Percentiles rank a stretch among this genome's conserved stretches.
These are phyloP conservation scores for Groenewaldozyma auringiensis DNA, from an alignment of 1,139 yeast species.

Conservation along the genomic window DNA sequence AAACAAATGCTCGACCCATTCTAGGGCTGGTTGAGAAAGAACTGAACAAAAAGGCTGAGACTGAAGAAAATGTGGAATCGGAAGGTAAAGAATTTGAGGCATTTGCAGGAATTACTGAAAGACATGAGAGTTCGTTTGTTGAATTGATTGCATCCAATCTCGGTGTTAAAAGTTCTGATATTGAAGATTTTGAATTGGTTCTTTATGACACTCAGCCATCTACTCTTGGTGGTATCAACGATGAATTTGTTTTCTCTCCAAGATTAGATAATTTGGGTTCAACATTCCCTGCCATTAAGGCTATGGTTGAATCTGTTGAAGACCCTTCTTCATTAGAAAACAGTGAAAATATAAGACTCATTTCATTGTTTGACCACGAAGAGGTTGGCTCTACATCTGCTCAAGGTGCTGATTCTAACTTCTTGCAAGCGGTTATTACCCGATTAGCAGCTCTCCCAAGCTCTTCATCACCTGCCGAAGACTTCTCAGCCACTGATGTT, in stretches of 20 bases:
- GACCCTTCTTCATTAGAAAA: constrained; percentile 32
- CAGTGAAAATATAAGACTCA: constrained; percentile 57
- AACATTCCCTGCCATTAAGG: constrained; percentile 71
- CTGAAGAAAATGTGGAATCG: constrained; percentile 46
- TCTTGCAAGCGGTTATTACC: constrained; percentile 68
- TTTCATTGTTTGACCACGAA: constrained; percentile 85
- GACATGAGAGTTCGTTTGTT: constrained; percentile 70
- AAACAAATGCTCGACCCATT: constrained; percentile 78
- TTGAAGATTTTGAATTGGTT: constrained; percentile 88
- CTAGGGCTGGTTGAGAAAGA: constrained; percentile 55
- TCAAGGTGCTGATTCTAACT: constrained; percentile 92
- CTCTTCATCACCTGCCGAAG: not conserved
- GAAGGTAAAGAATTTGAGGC: constrained; percentile 36
- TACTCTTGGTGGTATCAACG: constrained; percentile 75
- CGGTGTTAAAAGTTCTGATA: constrained; percentile 42
- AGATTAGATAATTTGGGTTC: constrained; percentile 86
- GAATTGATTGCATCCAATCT: constrained; percentile 62
- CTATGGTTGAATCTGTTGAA: constrained; percentile 48
- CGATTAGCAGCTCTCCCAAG: constrained; percentile 46
- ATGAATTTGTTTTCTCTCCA: constrained; percentile 91
- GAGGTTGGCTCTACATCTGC: constrained; percentile 85
- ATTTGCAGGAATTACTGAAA: constrained; percentile 41
- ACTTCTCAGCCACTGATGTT: constrained; percentile 25
- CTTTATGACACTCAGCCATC: constrained; percentile 81
- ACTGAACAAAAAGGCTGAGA: constrained; percentile 23